Base-by-base conservation (phyloP, 208 protist species). In the Herpetomonas tarakana region DNA sequence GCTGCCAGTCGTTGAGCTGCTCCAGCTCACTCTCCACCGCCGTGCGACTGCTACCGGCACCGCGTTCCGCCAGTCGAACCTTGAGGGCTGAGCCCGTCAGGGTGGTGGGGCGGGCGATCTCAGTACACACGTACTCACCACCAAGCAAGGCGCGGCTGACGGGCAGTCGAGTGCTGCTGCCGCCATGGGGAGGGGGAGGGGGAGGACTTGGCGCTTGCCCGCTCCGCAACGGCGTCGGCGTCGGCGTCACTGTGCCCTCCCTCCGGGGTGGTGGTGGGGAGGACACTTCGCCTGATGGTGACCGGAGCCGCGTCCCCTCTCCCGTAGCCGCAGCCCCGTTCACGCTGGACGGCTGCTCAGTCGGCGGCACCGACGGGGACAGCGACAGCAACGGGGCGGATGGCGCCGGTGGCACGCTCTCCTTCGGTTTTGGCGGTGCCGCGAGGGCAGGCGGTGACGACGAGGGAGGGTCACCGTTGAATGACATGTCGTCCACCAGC, bases 401-500 rank as follows among this genome's bases (percentile, higher is more conserved):
- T 41, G 35, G 9, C 35, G 6, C 35, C 6, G 35, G 9, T 41
- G 6, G 9, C 35, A 14, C 35, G 35, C 35, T 41, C 14, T 6
- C 35, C 35, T 18, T 14, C 35, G 35, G 35, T 6, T 6, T 41
- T 14, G 14, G 35, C 14, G 35, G 14, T 14, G 35, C 9, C 9
- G 6, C 14, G 35, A 14, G 9, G 35, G 9, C 9, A 41, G 35
- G 35, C 6, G 35, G 35, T 14, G 35, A 18, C 35, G 35, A 6
- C 35, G 14, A 14, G 9, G 35, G 35, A 14, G 35, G 14, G 9
- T 6, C 9, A 6, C 9, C 35, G 35, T 6, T 14, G 14, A 53
- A 56, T 2, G 62, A 56, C 0, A 75, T 64, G 31, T 67, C 52
- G 39, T 57, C 62, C 16, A 65, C 51, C 19, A 62, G 29, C 3